Conservation (phyloP, 2,329 filamentous ascomycete species). For the Aspergillus costaricaensis region DNA sequence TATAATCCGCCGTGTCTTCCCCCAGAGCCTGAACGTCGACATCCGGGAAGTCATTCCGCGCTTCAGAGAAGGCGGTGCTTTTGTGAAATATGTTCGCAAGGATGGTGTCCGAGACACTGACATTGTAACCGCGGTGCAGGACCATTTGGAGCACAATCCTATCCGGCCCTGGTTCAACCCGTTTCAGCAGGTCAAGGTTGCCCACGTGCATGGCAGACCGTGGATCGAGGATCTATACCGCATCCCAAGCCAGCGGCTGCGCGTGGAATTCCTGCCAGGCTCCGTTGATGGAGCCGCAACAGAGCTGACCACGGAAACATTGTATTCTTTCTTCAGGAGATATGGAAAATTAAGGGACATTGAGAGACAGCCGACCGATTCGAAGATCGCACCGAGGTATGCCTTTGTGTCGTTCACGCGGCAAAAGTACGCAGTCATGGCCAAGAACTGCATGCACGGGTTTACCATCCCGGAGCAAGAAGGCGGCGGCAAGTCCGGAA, state of each 20-base stretch:
- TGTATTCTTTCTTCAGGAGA: constrained; percentile 83
- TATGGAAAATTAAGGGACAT: constrained; percentile 94
- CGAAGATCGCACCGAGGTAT: constrained; percentile 78
- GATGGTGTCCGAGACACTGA: constrained; percentile 50
- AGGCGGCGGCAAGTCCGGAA: constrained; percentile 75
- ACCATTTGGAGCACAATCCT: constrained; percentile 67
- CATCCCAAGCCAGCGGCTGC: constrained; percentile 73
- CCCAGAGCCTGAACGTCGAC: constrained; percentile 62
- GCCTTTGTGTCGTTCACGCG: constrained; percentile 76
- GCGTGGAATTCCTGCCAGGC: constrained; percentile 80
- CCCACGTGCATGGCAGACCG: constrained; percentile 77
- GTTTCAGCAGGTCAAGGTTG: constrained; percentile 68
- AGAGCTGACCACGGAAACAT: constrained; percentile 80
- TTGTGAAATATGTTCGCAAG: constrained; percentile 76
- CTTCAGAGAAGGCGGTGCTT: constrained; percentile 88
- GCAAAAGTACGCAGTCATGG: constrained; percentile 77
- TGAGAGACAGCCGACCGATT: constrained; percentile 76
- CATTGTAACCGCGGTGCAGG: constrained; percentile 62
- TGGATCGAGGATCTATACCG: constrained; percentile 94
- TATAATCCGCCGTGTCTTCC: constrained; percentile 64
- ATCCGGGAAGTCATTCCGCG: constrained; percentile 81
- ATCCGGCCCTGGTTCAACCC: constrained; percentile 91
- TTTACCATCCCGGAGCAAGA: constrained; percentile 67
- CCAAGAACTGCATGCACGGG: constrained; percentile 89
- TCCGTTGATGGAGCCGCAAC: constrained; percentile 69